Conservation (phyloP, 129 eudicot species). For the Tanacetum coccineum region DNA sequence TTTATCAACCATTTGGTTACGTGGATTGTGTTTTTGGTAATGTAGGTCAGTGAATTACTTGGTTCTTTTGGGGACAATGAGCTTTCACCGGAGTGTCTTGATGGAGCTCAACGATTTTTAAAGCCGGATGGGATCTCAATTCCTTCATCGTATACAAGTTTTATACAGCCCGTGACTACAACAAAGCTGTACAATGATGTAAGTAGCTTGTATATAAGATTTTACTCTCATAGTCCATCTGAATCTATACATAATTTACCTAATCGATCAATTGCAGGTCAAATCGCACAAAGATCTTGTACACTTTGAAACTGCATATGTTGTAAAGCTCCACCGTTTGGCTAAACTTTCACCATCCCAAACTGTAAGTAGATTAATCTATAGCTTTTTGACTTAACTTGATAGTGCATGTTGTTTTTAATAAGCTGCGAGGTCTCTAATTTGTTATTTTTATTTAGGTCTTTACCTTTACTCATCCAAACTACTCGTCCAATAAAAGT, state of each 20-base stretch:
- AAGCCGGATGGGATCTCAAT: slow-evolving; percentile 92
- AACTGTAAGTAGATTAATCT: slow-evolving; percentile 46
- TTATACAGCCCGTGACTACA: slow-evolving; percentile 81
- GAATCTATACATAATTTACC: background rate
- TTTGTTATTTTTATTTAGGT: slow-evolving; percentile 44
- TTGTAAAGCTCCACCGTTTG: slow-evolving; percentile 83
- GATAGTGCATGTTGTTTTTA: slow-evolving; percentile 5
- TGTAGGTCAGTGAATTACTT: slow-evolving; percentile 90
- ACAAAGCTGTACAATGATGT: slow-evolving; percentile 82
- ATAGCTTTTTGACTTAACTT: slow-evolving; percentile 12
- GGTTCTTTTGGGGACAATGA: slow-evolving; percentile 99
- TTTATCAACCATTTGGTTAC: background rate
- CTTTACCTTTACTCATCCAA: slow-evolving; percentile 85
- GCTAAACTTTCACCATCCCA: slow-evolving; percentile 89
- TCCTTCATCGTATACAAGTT: slow-evolving; percentile 97
- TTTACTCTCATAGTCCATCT: background rate
- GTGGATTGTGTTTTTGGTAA: background rate
- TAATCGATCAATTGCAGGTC: slow-evolving; percentile 41
- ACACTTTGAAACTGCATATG: slow-evolving; percentile 97
- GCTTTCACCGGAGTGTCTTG: slow-evolving; percentile 97
- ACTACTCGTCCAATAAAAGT: slow-evolving; percentile 47
- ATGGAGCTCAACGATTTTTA: slow-evolving; percentile 86
- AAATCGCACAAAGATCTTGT: slow-evolving; percentile 81
- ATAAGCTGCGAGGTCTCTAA: background rate
- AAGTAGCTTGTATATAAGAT: slow-evolving; percentile 7